Evolutionary conservation across 2,329 filamentous ascomycete species (phyloP).

Genomic region (Pestalotiopsis fici): DNA sequence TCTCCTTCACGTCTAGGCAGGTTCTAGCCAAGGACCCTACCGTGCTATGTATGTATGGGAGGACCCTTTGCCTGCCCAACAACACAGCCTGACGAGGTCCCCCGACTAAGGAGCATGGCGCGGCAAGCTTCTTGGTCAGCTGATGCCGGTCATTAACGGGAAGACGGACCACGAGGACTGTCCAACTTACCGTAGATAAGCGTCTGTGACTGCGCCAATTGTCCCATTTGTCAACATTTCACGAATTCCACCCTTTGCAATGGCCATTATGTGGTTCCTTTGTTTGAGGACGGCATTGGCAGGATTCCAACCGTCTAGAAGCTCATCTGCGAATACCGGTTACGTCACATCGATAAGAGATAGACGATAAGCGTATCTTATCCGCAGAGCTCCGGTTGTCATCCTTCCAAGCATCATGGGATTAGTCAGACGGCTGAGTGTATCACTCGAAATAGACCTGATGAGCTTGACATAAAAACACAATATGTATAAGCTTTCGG

Average conservation of each 20-base stretch:
- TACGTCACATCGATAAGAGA: not conserved
- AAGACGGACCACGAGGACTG: not conserved
- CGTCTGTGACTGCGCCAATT: not conserved
- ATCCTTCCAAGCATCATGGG: too few species aligned
- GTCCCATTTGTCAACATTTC: not conserved
- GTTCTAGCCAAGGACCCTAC: not conserved
- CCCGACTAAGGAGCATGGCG: not conserved
- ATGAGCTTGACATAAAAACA: too few species aligned
- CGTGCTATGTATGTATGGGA: too few species aligned
- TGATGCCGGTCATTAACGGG: not conserved
- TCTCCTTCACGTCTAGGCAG: not conserved
- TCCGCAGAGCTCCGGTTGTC: not conserved
- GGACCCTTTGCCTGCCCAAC: not conserved
- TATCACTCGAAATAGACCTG: too few species aligned
- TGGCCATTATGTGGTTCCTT: not conserved
- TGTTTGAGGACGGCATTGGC: not conserved
- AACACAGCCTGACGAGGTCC: not conserved
- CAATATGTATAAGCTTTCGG: too few species aligned
- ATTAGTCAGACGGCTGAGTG: too few species aligned
- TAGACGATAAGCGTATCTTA: not conserved
- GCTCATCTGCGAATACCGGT: not conserved
- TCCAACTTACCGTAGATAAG: not conserved
- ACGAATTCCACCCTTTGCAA: not conserved
- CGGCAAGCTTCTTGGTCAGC: conserved; percentile 1
- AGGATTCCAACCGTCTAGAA: not conserved